Base-by-base conservation (phyloP, 768 basidiomycete species). In the Boletus coccyginus region DNA sequence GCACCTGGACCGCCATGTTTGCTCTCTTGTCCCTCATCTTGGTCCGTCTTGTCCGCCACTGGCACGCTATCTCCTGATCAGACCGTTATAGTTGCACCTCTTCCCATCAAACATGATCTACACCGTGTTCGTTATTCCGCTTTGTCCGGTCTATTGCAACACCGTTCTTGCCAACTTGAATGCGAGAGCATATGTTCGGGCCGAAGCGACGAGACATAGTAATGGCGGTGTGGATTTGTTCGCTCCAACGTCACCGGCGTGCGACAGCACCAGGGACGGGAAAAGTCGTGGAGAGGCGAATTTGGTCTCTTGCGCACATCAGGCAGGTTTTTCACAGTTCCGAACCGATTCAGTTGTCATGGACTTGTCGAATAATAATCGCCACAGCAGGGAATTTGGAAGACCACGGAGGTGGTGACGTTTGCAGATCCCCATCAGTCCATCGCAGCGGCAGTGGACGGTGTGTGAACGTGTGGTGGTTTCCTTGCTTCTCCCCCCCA, bases 1-100 rank as follows among this genome's bases (percentile, higher is more conserved):
- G 80, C 1, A 75, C 83, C 10, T 79, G 78, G 12, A 75, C 81
- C 14, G 83, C 85, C 57, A 79, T 80, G 0, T 67, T 62, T 7
- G 70, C 76, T 13, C 83, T 83, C 67, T 77, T 79, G 3, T 71
- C 44, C 13, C 2, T 40, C 16, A 81, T 55, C 79, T 81, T 10
- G 78, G 86, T 59, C 58, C 45, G 36, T 84, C 82, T 64, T 10
- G 33, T 13, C 19, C 17, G 10, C 8, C 19, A 8, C 21, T 3
- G 9, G 19, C 12, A 14, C 9, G 16, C 24, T 10, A 1, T 13
- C 5, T 5, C 2, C 10, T 33, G 19, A 42, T 17, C 19, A 8
- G 19, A 21, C n/a, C 24, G 3, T 13, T 2, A 17, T 5, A 56
- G 58, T 5, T 57, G 33, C 19, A 46, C 0, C 3, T 45, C 16